Percentiles rank a stretch among this genome's conserved stretches.
Evolutionary conservation across 768 basidiomycete species (phyloP).

Genomic region (Russula ochroleuca): DNA sequence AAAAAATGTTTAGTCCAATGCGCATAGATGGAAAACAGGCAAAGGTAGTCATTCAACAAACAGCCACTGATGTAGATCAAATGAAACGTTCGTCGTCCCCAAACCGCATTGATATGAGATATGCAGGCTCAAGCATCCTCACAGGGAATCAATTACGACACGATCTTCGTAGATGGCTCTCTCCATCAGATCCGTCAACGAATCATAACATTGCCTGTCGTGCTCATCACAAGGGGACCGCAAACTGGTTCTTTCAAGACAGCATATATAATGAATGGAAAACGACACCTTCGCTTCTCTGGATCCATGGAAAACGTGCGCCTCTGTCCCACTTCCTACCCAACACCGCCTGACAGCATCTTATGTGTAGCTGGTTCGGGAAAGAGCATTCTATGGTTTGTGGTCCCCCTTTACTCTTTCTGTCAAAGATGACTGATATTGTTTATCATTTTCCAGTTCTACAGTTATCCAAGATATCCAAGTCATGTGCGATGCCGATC

Average conservation of each 20-base stretch:
- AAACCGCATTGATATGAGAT: too few species aligned
- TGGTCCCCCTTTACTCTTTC: not conserved
- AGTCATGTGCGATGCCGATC: not conserved
- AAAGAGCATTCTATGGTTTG: constrained; percentile 12
- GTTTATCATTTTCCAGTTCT: constrained; percentile 1
- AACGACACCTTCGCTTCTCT: not conserved
- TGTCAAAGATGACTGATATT: too few species aligned
- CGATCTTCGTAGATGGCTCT: constrained; percentile 2
- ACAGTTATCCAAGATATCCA: not conserved
- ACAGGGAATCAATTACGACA: not conserved
- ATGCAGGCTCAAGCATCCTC: too few species aligned
- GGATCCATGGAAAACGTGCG: constrained; percentile 14
- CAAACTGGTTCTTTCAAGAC: constrained; percentile 6
- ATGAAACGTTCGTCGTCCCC: not conserved
- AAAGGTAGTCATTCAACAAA: not conserved
- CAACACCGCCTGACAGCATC: too few species aligned
- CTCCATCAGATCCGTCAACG: constrained; percentile 3
- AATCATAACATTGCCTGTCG: not conserved
- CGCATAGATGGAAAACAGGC: not conserved
- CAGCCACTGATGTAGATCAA: not conserved
- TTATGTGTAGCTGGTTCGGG: constrained; percentile 9
- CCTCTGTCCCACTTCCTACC: not conserved
- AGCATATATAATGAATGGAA: constrained; percentile 1
- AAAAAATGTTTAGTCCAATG: not conserved
- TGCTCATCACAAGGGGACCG: not conserved